Base-by-base conservation (phyloP, 805 yeast genomes). In the Kodamaea restingae region DNA sequence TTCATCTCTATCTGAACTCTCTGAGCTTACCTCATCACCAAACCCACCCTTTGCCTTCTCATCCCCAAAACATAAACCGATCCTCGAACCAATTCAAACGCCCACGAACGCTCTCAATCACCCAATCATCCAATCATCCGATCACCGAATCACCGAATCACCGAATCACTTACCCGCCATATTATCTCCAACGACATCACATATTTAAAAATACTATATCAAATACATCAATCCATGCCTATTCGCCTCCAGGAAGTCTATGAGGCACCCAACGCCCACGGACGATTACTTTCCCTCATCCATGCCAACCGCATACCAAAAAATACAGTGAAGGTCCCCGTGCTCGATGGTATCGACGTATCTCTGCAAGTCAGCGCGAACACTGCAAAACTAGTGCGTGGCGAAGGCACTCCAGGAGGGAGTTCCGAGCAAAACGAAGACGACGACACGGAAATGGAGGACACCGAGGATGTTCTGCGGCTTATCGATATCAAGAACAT, bases 401-500 rank as follows among this genome's bases (percentile, higher is more conserved):
- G 24, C 22, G 26, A 35, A 15, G 26, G 17, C 4, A 33, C 6
- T 10, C 20, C 25, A 8, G 17, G 18, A n/a, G 35, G 30, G 24
- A 22, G 15, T n/a, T n/a, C n/a, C 10, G 31, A 30, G 10, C 28
- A 18, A 4, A 24, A 14, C 6, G 33, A 36, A 5, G 39, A 29
- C 3, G 28, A 36, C 4, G 39, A 29, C 18, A 12, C 22, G 18
- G 21, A 15, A 25, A 36, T 12, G 30, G 11, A 4, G 24, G 31
- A 36, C 17, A 20, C 14, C 15, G 29, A 14, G 12, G 17, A 17
- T 7, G 12, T 17, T 3, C 9, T 18, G 14, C 17, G 26, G 17
- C 21, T 12, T 12, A 18, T 15, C 18, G 61, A 54, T 2, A 51
- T 70, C 10, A 51, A 51, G 4, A 33, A 37, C 3, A 58, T 71